A percentile compares a stretch with the other conserved stretches of the same genome.
Conservation (phyloP, 805 yeast species). For the Myxozyma nipponensis region DNA sequence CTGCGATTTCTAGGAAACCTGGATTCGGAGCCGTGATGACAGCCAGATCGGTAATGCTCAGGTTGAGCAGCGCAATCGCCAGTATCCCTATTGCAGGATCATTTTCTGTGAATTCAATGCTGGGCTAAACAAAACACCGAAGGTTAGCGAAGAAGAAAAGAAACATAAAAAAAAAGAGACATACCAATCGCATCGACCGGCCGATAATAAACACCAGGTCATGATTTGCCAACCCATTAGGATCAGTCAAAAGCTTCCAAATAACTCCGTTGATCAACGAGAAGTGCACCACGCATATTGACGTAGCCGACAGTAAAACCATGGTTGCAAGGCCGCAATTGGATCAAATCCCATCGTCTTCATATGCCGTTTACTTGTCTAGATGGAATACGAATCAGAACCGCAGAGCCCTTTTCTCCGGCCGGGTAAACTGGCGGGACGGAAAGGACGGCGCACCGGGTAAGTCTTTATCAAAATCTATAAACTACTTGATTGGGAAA, state of each 20-base stretch:
- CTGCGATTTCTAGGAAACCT: conserved; percentile 18
- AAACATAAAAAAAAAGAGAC: background rate
- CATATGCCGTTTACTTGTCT: too few species aligned
- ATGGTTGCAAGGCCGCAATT: background rate
- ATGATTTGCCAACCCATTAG: conserved; percentile 20
- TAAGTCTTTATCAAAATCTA: too few species aligned
- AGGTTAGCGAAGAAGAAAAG: too few species aligned
- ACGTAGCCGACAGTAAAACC: conserved; percentile 25
- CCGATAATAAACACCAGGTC: conserved; percentile 26
- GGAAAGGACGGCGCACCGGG: background rate
- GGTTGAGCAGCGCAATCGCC: conserved; percentile 11
- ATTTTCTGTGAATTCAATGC: conserved; percentile 18
- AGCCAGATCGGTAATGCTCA: conserved; percentile 21
- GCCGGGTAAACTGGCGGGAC: background rate
- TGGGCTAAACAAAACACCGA: conserved; percentile 12
- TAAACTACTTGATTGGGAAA: too few species aligned
- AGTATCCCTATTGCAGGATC: conserved; percentile 27
- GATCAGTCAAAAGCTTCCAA: conserved; percentile 24
- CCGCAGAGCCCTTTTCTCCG: too few species aligned
- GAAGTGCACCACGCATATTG: conserved; percentile 24
- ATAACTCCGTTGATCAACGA: conserved; percentile 25
- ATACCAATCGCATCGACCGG: conserved; percentile 24
- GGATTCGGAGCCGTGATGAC: conserved; percentile 9
- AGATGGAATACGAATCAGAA: too few species aligned
- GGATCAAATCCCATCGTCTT: too few species aligned